phyloP scores from a whole-genome alignment of 192 early-diverging fungal species.

The Glomus cerebriforme region DNA sequence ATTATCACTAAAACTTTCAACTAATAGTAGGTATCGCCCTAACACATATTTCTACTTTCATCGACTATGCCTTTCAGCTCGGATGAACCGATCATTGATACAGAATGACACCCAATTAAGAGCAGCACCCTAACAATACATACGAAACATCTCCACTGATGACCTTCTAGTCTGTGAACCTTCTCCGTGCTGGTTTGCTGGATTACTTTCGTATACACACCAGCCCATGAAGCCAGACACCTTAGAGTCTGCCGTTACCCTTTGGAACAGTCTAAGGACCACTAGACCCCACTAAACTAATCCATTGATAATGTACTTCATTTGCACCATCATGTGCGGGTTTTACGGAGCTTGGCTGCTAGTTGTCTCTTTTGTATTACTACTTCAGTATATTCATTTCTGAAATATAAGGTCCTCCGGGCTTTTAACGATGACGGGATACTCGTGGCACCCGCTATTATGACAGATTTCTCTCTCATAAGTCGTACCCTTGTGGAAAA shows the following conservation, averaged over 20 bases:
- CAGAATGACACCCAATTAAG: background rate
- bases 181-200: background rate
- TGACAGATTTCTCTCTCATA: no score
- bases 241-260: background rate
- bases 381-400: no score
- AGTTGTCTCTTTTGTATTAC: background rate
- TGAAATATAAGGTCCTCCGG: no score
- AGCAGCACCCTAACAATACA: background rate
- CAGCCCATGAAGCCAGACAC: background rate
- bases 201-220: no score
- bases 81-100: background rate
- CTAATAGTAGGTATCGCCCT: no score
- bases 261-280: no score
- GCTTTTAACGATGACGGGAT: no score
- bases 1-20: no score
- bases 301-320: no score
- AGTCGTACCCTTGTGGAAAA: no score
- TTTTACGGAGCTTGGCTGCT: constrained; percentile 15
- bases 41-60: constrained; percentile 16
- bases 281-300: no score
- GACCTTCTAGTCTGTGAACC: constrained; percentile 18
- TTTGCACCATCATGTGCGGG: constrained; percentile 16
- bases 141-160: background rate
- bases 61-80: constrained; percentile 4
- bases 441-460: no score